These are phyloP conservation scores for Linnemannia schmuckeri DNA, from an alignment of 192 early-diverging fungal species.

Conservation along the genomic window DNA sequence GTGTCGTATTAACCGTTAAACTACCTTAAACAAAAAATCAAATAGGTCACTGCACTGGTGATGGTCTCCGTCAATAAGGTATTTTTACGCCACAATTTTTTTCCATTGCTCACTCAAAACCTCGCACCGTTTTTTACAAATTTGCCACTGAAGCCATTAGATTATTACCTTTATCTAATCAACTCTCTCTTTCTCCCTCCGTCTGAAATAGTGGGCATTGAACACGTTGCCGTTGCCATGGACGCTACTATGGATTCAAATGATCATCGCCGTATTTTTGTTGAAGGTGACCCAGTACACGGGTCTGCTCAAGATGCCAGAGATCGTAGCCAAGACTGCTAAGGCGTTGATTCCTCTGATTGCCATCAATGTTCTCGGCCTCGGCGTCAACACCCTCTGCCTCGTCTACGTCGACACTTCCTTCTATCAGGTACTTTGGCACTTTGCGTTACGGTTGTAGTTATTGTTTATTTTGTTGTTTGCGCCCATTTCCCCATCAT, in stretches of 20 bases:
- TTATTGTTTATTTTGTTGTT: neutral
- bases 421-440: conserved; percentile 68
- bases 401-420: conserved; percentile 69
- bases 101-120: neutral
- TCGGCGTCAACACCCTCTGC: conserved; percentile 70
- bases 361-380: conserved; percentile 69
- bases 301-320: conserved; percentile 58
- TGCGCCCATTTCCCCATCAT: neutral
- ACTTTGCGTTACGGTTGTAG: neutral
- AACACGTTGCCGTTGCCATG: conserved; percentile 63
- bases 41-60: conserved; percentile 56
- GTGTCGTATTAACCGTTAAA: too few relatives aligned
- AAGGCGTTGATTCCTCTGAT: conserved; percentile 58
- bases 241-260: conserved; percentile 67
- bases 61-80: conserved; percentile 65
- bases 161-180: neutral
- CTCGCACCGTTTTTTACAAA: neutral
- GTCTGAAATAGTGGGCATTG: conserved; percentile 59
- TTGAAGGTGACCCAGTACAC: conserved; percentile 40
- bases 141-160: neutral
- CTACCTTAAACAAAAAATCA: neutral
- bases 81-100: neutral
- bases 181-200: neutral
- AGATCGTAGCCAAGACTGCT: conserved; percentile 43
- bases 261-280: conserved; percentile 64